These are phyloP conservation scores for Glebionis coronaria DNA, from an alignment of 129 eudicot genomes.

Conservation along the genomic window DNA sequence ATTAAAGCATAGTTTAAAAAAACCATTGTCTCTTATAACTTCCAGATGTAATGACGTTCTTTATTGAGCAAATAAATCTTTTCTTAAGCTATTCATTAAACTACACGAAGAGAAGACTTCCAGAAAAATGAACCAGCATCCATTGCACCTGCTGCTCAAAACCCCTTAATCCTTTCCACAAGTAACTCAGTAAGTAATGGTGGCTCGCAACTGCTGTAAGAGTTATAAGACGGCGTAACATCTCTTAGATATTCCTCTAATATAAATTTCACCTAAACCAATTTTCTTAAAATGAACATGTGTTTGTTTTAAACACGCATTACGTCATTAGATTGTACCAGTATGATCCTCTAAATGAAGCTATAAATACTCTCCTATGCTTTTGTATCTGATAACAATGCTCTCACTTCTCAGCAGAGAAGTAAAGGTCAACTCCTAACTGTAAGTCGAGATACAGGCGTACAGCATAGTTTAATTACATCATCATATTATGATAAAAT, in stretches of 20 bases:
- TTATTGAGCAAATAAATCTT: neutral
- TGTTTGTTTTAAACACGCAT: no score
- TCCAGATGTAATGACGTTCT: neutral
- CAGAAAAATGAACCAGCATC: neutral
- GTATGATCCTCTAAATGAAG: neutral
- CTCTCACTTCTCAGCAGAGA: neutral
- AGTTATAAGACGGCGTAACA: neutral
- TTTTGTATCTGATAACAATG: neutral
- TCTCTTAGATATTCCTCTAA: neutral
- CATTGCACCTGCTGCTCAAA: neutral
- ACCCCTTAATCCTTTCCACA: neutral
- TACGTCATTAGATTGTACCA: no score
- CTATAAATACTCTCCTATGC: slow-evolving; percentile 1
- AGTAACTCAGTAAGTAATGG: neutral
- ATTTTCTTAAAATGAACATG: no score
- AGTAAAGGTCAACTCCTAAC: neutral
- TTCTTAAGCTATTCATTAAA: neutral
- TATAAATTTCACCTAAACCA: no score
- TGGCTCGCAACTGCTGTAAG: neutral
- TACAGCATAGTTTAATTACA: no score
- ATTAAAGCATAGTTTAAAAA: neutral
- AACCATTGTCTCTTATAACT: neutral
- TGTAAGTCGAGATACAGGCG: no score
- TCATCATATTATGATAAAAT: neutral
- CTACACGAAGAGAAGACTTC: neutral